Base-by-base conservation (phyloP, 495 filamentous ascomycete species). In the Penicillium cataractarum region DNA sequence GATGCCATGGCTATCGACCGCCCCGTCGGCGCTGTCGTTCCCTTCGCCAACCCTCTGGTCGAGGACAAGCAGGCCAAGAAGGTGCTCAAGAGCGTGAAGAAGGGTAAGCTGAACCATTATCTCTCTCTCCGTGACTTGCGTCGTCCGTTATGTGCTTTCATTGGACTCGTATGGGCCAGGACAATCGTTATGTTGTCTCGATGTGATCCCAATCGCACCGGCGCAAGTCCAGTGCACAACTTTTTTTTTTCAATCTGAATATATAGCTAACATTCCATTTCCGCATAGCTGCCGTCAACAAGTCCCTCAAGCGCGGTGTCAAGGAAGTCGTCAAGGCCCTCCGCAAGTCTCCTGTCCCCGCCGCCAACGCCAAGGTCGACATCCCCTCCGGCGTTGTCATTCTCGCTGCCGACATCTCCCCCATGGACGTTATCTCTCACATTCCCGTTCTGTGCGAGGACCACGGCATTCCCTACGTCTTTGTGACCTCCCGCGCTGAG, bases 301-400 rank as follows among this genome's bases (percentile, higher is more conserved):
- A 93, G 80, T 87, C 90, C 60, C 89, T 99, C 76, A 92, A 94
- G 79, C 93, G 96, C 71, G 95, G 95, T 78, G 94, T 98, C 44
- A 98, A 98, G 80, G 95, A 99, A 80, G 92, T 95, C 73, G 92
- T 97, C 80, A 99, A 99, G 82, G 86, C 92, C 22, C 89, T 99
- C 68, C 91, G 93, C 76, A 97, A 97, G 80, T 90, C 90, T 6
- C 84, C 91, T 58, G 76, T 86, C 51, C 74, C 78, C 58, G 76
- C 77, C 33, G 78, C 83, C 63, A 83, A 85, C 54, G 81, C 81
- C 22, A 67, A 78, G 58, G 72, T 80, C 69, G 64, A 81, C 13
- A 70, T 83, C 21, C 85, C 87, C 60, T 82, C 83, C 54, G 92
- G 87, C 66, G 83, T 99, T 66, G 91, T 96, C 66, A 82, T 99